These are phyloP conservation scores for Colletotrichum sp. DNA, from an alignment of 2,329 filamentous ascomycete genomes.

Conservation along the genomic window DNA sequence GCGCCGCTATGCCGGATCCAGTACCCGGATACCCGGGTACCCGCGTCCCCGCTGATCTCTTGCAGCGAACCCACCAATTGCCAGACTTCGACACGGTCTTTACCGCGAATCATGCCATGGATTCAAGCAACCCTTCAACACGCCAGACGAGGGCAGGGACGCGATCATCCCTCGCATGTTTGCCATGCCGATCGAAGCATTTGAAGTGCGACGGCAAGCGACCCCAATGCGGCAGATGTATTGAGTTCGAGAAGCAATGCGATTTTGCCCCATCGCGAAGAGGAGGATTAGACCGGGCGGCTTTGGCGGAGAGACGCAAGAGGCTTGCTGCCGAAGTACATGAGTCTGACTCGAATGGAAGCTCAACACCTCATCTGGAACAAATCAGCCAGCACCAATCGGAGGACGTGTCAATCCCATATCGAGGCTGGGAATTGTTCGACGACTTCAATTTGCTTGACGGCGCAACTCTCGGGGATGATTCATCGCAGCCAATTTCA, in stretches of 20 bases:
- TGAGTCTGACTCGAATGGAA: neutral
- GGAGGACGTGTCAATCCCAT: neutral
- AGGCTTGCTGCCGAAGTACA: slow-evolving; percentile 18
- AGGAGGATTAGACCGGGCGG: slow-evolving; percentile 40
- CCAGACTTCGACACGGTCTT: neutral
- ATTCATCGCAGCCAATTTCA: neutral
- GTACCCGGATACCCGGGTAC: slow-evolving; percentile 8
- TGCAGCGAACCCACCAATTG: neutral
- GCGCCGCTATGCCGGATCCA: neutral
- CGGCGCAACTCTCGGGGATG: neutral
- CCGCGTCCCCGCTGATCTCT: slow-evolving; percentile 8
- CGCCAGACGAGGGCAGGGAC: neutral
- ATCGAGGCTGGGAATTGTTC: neutral
- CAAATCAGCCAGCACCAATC: neutral
- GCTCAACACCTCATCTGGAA: neutral
- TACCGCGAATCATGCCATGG: neutral
- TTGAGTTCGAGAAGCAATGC: slow-evolving; percentile 46
- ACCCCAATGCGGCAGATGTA: slow-evolving; percentile 50
- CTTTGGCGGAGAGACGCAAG: slow-evolving; percentile 31
- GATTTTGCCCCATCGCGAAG: slow-evolving; percentile 55
- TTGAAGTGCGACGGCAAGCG: slow-evolving; percentile 56
- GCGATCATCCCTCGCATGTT: slow-evolving; percentile 47
- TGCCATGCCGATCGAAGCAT: slow-evolving; percentile 54
- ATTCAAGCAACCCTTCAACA: neutral
- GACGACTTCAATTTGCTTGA: neutral